Conservation (phyloP, 352 stramenopile genomes). For the Globisporangium cederbergense region DNA sequence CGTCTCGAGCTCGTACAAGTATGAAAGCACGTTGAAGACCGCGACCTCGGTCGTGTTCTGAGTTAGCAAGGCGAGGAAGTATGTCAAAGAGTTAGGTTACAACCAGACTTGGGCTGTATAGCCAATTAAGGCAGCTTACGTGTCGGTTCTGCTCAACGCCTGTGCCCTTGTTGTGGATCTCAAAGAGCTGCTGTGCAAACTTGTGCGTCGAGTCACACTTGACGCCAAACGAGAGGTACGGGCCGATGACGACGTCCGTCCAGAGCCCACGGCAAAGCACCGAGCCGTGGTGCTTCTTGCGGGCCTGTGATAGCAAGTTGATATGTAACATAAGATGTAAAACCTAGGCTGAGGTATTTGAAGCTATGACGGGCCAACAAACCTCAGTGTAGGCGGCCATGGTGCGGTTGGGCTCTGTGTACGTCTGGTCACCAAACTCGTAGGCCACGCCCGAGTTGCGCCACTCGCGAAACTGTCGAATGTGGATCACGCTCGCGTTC, state of each 20-base stretch:
- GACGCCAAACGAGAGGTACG: conserved; percentile 91
- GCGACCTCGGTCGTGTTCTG: conserved; percentile 91
- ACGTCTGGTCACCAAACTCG: conserved; percentile 93
- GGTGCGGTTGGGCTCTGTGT: conserved; percentile 88
- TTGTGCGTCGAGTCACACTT: conserved; percentile 68
- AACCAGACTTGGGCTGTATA: not conserved
- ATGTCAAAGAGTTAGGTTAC: not conserved
- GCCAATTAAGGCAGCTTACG: conserved; percentile 27
- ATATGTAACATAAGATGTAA: not conserved
- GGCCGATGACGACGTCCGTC: conserved; percentile 89
- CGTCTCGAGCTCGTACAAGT: conserved; percentile 90
- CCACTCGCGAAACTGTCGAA: conserved; percentile 90
- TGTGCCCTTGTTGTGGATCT: conserved; percentile 91
- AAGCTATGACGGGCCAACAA: not conserved
- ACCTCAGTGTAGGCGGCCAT: conserved; percentile 89
- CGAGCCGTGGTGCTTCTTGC: conserved; percentile 69
- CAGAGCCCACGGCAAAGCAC: conserved; percentile 86
- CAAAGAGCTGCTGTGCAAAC: conserved; percentile 87
- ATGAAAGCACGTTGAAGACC: conserved; percentile 91
- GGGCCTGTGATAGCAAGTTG: conserved; percentile 24
- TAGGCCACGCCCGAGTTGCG: conserved; percentile 91
- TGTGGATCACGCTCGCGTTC: conserved; percentile 91
- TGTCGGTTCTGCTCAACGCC: conserved; percentile 94
- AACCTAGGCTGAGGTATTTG: not conserved
- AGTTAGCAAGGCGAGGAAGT: not conserved